phyloP scores from a whole-genome alignment of 495 filamentous ascomycete genomes.

The Chaetomium cochliodes region DNA sequence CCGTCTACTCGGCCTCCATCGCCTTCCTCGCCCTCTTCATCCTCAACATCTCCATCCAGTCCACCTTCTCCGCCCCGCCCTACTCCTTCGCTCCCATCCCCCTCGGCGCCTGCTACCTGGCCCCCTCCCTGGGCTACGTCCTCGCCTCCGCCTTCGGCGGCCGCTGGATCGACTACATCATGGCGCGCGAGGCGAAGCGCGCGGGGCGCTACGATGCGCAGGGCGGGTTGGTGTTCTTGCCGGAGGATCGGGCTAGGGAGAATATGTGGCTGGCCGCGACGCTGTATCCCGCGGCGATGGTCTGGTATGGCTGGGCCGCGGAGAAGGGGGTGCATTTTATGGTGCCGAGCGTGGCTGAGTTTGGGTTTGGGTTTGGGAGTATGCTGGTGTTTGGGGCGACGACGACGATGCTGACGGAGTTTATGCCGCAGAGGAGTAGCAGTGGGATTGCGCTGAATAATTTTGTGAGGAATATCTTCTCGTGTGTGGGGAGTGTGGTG shows the following conservation, averaged over 20 bases:
- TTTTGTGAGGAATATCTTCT: conserved; percentile 84
- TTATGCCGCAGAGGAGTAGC: conserved; percentile 74
- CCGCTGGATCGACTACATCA: conserved; percentile 84
- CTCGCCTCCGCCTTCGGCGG: conserved; percentile 72
- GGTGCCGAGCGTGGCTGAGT: conserved; percentile 67
- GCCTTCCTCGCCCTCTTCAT: conserved; percentile 82
- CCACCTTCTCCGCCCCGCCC: conserved; percentile 67
- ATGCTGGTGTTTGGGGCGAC: conserved; percentile 84
- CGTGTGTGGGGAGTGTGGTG: conserved; percentile 71
- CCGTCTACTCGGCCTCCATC: conserved; percentile 78
- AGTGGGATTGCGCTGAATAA: conserved; percentile 82
- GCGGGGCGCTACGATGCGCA: conserved; percentile 68
- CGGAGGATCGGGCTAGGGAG: conserved; percentile 87
- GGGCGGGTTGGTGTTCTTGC: conserved; percentile 67
- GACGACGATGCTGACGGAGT: conserved; percentile 86
- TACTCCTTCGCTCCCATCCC: conserved; percentile 75
- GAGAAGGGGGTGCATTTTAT: conserved; percentile 45
- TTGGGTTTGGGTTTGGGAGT: conserved; percentile 81
- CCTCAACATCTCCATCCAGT: conserved; percentile 80
- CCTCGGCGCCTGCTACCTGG: conserved; percentile 79
- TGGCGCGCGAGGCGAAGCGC: conserved; percentile 74
- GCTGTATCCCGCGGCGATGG: conserved; percentile 69
- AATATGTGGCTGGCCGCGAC: conserved; percentile 82
- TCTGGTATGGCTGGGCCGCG: conserved; percentile 58
- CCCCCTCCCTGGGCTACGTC: conserved; percentile 76